Evolutionary conservation across 805 yeast genomes (phyloP).

Genomic region (Pichia scutulata): DNA sequence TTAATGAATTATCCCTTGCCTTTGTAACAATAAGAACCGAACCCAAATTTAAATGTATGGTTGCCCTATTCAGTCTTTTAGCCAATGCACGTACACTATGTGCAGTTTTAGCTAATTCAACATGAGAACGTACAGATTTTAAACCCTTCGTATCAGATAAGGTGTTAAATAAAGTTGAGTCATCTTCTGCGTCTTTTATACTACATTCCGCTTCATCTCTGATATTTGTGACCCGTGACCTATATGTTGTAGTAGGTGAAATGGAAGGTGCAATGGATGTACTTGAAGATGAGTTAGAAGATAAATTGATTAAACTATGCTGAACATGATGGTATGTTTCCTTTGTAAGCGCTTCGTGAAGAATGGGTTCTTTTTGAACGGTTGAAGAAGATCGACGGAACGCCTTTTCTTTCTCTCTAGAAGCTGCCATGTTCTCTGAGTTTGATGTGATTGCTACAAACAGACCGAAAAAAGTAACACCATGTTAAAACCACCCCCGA

Average conservation of each 20-base stretch:
- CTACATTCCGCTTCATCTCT: background rate
- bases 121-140: slow-evolving; percentile 56
- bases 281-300: background rate
- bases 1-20: slow-evolving; percentile 74
- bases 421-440: background rate
- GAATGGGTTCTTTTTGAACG: background rate
- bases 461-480: background rate
- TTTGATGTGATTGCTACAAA: background rate
- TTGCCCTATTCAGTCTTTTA: slow-evolving; percentile 62
- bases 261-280: background rate
- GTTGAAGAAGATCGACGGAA: background rate
- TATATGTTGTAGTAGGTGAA: background rate
- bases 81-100: slow-evolving; percentile 72
- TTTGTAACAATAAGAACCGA: slow-evolving; percentile 82
- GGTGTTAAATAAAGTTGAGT: slow-evolving; percentile 4
- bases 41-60: slow-evolving; percentile 59
- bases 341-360: background rate
- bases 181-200: slow-evolving; percentile 4
- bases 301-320: background rate
- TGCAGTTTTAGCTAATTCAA: slow-evolving; percentile 72
- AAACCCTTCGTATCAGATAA: slow-evolving; percentile 27
- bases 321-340: background rate
- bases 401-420: background rate
- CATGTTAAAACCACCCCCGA: background rate
- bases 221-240: background rate